These are phyloP conservation scores for Dryas alaskensis DNA, from an alignment of 306 rosid genomes.

Conservation along the genomic window DNA sequence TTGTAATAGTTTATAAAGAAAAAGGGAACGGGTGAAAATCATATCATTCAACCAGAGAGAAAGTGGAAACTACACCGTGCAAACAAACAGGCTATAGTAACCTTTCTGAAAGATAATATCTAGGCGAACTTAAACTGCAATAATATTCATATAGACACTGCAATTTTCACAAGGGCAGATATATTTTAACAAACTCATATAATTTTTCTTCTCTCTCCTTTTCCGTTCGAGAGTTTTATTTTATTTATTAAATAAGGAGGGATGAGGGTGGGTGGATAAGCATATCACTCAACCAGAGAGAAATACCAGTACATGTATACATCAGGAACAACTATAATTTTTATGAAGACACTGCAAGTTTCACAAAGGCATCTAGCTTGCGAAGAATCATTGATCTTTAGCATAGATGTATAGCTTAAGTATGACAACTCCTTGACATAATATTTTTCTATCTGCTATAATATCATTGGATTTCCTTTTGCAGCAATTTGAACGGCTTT, in stretches of 20 bases:
- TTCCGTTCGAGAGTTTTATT: no score
- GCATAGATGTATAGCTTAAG: not conserved
- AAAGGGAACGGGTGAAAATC: not conserved
- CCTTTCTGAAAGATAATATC: no score
- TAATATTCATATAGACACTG: not conserved
- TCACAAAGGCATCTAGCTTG: not conserved
- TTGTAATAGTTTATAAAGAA: not conserved
- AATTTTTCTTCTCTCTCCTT: not conserved
- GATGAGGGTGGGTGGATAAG: not conserved
- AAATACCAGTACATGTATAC: not conserved
- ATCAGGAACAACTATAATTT: not conserved
- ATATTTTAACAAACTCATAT: not conserved
- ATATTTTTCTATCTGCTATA: not conserved
- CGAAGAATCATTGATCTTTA: not conserved
- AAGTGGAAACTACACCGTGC: not conserved
- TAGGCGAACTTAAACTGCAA: no score
- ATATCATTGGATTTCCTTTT: conserved; percentile 19
- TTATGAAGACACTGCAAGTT: not conserved
- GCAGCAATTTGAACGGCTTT: conserved; percentile 97
- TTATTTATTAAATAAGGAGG: not conserved
- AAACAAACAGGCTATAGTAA: no score
- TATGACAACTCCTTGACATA: not conserved
- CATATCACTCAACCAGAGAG: not conserved
- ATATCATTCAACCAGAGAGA: conserved; percentile 2
- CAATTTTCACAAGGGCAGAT: not conserved